phyloP scores from a whole-genome alignment of 1,284 basidiomycete genomes.

The Mycocalia duriaeana region DNA sequence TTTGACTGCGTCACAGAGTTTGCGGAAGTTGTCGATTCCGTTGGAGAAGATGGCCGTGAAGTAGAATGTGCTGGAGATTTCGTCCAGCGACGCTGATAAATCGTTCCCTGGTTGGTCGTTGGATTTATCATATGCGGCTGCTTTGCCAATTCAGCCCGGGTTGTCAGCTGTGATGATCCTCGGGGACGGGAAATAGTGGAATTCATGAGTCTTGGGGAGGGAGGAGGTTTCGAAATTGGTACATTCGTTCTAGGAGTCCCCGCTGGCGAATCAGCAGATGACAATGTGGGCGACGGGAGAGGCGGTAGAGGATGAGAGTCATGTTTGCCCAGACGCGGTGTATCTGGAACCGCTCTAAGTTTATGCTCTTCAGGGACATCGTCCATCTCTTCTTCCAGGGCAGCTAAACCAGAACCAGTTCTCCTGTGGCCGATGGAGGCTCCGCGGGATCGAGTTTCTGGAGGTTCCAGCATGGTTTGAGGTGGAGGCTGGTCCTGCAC shows the following conservation, averaged over 20 bases:
- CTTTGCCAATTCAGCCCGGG: conserved; percentile 35
- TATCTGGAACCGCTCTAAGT: conserved; percentile 26
- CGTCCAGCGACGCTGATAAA: conserved; percentile 64
- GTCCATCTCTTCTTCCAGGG: conserved; percentile 58
- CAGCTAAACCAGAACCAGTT: conserved; percentile 52
- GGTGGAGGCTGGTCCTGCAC: background rate
- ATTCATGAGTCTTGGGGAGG: conserved; percentile 39
- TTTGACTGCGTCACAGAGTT: conserved; percentile 23
- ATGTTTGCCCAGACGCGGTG: conserved; percentile 34
- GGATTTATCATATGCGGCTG: conserved; percentile 48
- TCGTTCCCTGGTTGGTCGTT: conserved; percentile 58
- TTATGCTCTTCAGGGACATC: conserved; percentile 24
- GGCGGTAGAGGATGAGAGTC: conserved; percentile 66
- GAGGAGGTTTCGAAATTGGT: conserved; percentile 27
- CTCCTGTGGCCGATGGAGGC: conserved; percentile 49
- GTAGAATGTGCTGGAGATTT: conserved; percentile 55
- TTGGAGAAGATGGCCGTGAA: conserved; percentile 53
- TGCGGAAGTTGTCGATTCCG: conserved; percentile 49
- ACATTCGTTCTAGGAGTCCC: conserved; percentile 31
- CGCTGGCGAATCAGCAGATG: too few species aligned
- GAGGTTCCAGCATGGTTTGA: conserved; percentile 4
- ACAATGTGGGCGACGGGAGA: conserved; percentile 43
- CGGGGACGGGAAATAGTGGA: conserved; percentile 44
- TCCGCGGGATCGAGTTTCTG: conserved; percentile 37
- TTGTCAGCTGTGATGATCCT: conserved; percentile 43